These are phyloP conservation scores for Pezicula carpinea DNA, from an alignment of 2,329 filamentous ascomycete species.

Conservation along the genomic window DNA sequence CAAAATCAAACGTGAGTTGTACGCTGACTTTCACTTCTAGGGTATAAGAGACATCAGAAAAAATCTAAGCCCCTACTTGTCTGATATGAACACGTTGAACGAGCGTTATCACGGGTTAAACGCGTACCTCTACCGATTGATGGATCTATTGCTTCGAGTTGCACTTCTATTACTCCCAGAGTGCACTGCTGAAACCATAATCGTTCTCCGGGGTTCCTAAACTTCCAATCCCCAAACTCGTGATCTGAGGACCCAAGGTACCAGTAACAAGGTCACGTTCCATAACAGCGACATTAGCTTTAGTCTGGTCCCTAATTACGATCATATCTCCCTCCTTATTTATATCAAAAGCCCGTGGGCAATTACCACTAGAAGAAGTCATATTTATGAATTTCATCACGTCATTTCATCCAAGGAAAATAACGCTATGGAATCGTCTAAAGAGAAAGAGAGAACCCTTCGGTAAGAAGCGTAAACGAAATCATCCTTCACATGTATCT, in stretches of 20 bases:
- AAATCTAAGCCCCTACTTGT: too few relatives aligned
- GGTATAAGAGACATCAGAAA: too few relatives aligned
- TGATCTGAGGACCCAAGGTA: conserved; percentile 34
- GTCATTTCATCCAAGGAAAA: conserved; percentile 31
- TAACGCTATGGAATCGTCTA: conserved; percentile 42
- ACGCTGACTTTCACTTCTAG: too few relatives aligned
- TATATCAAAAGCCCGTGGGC: conserved; percentile 40
- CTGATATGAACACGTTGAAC: too few relatives aligned
- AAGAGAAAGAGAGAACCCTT: conserved; percentile 50
- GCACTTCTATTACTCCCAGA: conserved; percentile 45
- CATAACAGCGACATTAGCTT: conserved; percentile 35
- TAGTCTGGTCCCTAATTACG: conserved; percentile 39
- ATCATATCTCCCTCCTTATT: conserved; percentile 38
- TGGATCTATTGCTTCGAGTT: too few relatives aligned
- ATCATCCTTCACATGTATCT: conserved; percentile 47
- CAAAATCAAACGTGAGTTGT: too few relatives aligned
- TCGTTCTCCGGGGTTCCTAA: conserved; percentile 38
- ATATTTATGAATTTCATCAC: conserved; percentile 35
- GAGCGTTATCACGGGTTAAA: too few relatives aligned
- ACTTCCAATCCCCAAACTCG: conserved; percentile 35
- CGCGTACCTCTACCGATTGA: too few relatives aligned
- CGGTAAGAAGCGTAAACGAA: conserved; percentile 60
- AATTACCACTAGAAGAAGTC: conserved; percentile 37
- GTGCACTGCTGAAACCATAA: conserved; percentile 43
- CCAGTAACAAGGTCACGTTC: conserved; percentile 36